Percentiles rank a stretch among this genome's conserved stretches.
Evolutionary conservation across 257 asterid genomes (phyloP).

Genomic region (Gardenia jasminoides): DNA sequence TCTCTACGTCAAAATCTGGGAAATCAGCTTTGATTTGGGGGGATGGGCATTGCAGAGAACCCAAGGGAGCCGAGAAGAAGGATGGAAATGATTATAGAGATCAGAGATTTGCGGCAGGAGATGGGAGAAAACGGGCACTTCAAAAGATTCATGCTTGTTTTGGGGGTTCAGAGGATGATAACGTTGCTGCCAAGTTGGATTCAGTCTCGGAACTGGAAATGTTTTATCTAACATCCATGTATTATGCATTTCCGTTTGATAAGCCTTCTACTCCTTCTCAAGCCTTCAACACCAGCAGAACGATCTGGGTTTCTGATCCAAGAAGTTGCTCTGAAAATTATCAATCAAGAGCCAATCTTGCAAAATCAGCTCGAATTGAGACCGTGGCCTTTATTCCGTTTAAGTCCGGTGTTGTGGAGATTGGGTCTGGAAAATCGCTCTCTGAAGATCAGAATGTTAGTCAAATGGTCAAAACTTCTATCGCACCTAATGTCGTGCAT

Average conservation of each 20-base stretch:
- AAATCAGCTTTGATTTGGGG: constrained; percentile 97
- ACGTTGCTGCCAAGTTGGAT: constrained; percentile 62
- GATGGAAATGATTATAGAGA: constrained; percentile 21
- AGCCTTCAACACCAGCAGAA: constrained; percentile 79
- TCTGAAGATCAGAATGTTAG: constrained; percentile 56
- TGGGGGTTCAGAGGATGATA: constrained; percentile 73
- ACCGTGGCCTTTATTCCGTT: constrained; percentile 68
- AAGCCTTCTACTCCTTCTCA: constrained; percentile 93
- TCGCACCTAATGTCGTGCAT: constrained; percentile 29
- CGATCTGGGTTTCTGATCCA: constrained; percentile 69
- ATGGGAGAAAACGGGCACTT: constrained; percentile 58
- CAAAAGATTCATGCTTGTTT: constrained; percentile 70
- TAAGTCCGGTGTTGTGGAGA: constrained; percentile 85
- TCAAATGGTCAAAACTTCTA: constrained; percentile 51
- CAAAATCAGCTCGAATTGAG: constrained; percentile 53
- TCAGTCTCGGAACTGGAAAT: constrained; percentile 66
- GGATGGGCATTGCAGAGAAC: constrained; percentile 73
- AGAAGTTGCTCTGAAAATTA: constrained; percentile 59
- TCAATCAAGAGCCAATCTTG: constrained; percentile 73
- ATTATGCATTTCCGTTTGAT: constrained; percentile 81
- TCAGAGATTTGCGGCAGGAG: constrained; percentile 28
- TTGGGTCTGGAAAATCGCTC: constrained; percentile 62
- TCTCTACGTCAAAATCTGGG: constrained; percentile 80
- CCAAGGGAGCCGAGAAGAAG: constrained; percentile 39
- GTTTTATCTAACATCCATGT: constrained; percentile 88